These are phyloP conservation scores for Hortaea sp. DNA, from an alignment of 2,329 filamentous ascomycete genomes.

Conservation along the genomic window DNA sequence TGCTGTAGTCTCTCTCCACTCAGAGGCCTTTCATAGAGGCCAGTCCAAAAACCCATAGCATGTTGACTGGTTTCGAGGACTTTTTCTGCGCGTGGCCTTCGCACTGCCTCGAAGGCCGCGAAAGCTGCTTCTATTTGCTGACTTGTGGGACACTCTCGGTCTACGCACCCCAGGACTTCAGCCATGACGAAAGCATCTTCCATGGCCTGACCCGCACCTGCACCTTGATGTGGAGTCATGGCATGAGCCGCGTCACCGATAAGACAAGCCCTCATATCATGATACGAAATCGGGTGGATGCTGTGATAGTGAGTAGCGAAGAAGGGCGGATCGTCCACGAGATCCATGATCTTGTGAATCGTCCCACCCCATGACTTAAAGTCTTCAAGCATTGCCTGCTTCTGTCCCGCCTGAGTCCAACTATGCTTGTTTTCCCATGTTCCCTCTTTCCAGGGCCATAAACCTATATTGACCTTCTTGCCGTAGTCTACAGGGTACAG, in stretches of 20 bases:
- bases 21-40: slow-evolving; percentile 8
- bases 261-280: slow-evolving; percentile 43
- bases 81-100: slow-evolving; percentile 9
- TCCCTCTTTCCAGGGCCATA: slow-evolving; percentile 30
- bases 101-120: slow-evolving; percentile 9
- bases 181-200: slow-evolving; percentile 42
- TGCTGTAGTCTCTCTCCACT: slow-evolving; percentile 10
- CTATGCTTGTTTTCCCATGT: slow-evolving; percentile 28
- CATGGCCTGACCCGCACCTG: slow-evolving; percentile 47
- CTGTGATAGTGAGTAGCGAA: slow-evolving; percentile 40
- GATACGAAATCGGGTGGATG: slow-evolving; percentile 11
- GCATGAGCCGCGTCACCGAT: slow-evolving; percentile 60
- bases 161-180: slow-evolving; percentile 8
- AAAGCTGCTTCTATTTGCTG: slow-evolving; percentile 12
- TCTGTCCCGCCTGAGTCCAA: slow-evolving; percentile 32
- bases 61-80: slow-evolving; percentile 11
- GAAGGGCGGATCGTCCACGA: slow-evolving; percentile 34
- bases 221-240: slow-evolving; percentile 54
- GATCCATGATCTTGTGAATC: slow-evolving; percentile 28
- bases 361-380: slow-evolving; percentile 34
- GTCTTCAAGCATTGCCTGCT: slow-evolving; percentile 31
- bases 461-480: slow-evolving; percentile 47
- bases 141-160: background rate
- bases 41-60: slow-evolving; percentile 9
- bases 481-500: slow-evolving; percentile 53